A percentile compares a stretch with the other conserved stretches of the same genome.
Conservation (phyloP, 2,329 filamentous ascomycete genomes). For the Talaromyces sp. region DNA sequence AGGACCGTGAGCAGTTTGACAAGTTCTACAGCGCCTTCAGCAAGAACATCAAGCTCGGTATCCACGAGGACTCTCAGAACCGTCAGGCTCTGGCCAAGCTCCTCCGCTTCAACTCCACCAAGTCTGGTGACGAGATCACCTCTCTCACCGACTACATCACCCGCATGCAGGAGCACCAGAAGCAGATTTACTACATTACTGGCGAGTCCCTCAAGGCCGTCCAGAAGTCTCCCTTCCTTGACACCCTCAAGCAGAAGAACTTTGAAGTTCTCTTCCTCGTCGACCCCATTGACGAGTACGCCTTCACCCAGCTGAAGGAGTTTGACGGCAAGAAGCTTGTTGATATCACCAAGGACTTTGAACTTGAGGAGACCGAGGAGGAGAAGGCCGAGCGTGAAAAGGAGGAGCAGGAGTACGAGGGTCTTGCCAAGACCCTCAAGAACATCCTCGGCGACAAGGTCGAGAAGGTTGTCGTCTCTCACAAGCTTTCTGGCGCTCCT, state of each 20-base stretch:
- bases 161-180: constrained; percentile 99
- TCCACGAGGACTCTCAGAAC: constrained; percentile 99
- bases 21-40: constrained; percentile 99
- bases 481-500: constrained; percentile 92
- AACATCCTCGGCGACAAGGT: constrained; percentile 99
- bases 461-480: constrained; percentile 98
- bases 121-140: constrained; percentile 92
- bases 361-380: constrained; percentile 99
- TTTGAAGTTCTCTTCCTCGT: constrained; percentile 99
- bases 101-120: constrained; percentile 97
- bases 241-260: constrained; percentile 96
- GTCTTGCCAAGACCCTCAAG: constrained; percentile 94
- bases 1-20: constrained; percentile 99
- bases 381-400: constrained; percentile 95
- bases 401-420: constrained; percentile 98
- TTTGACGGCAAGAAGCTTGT: constrained; percentile 99
- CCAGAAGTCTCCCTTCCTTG: constrained; percentile 96
- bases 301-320: constrained; percentile 99
- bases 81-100: constrained; percentile 90
- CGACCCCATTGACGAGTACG: constrained; percentile 98
- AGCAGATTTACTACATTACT: constrained; percentile 99
- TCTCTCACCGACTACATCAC: constrained; percentile 97
- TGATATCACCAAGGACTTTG: constrained; percentile 99
- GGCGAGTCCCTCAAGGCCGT: constrained; percentile 99
- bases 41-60: constrained; percentile 99